Percentiles rank a stretch among this genome's conserved stretches.
These are phyloP conservation scores for Stephania japonica DNA, from an alignment of 164 flowering plant species.

Conservation along the genomic window DNA sequence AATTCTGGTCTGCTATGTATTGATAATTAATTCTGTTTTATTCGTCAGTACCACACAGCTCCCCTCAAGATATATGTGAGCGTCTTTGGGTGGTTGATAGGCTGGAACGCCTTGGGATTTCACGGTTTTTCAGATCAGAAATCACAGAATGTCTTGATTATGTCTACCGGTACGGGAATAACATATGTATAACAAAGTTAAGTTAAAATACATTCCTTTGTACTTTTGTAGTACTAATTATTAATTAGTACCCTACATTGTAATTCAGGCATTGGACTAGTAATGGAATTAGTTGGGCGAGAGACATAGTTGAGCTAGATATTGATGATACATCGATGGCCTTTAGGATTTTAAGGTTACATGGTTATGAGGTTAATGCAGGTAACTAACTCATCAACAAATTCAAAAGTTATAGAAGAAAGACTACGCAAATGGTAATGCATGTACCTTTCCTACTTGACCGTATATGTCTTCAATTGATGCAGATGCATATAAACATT, in stretches of 20 bases:
- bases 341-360: slow-evolving; percentile 67
- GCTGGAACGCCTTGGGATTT: slow-evolving; percentile 66
- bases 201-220: neutral
- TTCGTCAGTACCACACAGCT: slow-evolving; percentile 55
- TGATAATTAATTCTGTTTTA: neutral
- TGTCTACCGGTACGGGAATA: slow-evolving; percentile 38
- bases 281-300: slow-evolving; percentile 83
- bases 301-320: slow-evolving; percentile 58
- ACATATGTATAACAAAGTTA: neutral
- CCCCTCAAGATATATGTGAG: slow-evolving; percentile 71
- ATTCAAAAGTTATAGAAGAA: neutral
- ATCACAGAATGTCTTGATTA: slow-evolving; percentile 44
- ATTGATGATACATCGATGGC: slow-evolving; percentile 97
- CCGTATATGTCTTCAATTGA: neutral
- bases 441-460: neutral
- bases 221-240: neutral
- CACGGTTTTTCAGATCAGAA: slow-evolving; percentile 45
- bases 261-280: slow-evolving; percentile 62
- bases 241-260: neutral
- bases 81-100: slow-evolving; percentile 66
- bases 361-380: slow-evolving; percentile 68
- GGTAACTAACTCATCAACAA: slow-evolving; percentile 38
- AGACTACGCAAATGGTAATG: neutral
- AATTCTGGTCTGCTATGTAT: too few relatives aligned
- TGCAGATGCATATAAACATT: slow-evolving; percentile 61